A percentile compares a stretch with the other conserved stretches of the same genome.
phyloP scores from a whole-genome alignment of 768 basidiomycete species.

The Psilocybe sp. region DNA sequence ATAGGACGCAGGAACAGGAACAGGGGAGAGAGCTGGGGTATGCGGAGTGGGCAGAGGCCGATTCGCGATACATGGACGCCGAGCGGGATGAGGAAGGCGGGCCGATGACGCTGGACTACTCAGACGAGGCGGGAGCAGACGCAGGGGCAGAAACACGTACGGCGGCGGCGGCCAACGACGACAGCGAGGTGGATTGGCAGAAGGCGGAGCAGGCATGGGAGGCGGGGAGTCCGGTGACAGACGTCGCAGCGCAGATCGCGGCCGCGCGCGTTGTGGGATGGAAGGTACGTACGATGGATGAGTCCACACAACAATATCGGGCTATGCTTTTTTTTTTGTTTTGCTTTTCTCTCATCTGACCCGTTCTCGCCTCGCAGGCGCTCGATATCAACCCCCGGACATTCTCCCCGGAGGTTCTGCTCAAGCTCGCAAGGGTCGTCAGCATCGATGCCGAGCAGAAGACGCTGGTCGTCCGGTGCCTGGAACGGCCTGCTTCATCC shows the following conservation, averaged over 20 bases:
- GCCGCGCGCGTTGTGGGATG: conserved; percentile 39
- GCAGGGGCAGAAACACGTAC: conserved; percentile 12
- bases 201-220: conserved; percentile 31
- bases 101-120: conserved; percentile 17
- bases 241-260: conserved; percentile 20
- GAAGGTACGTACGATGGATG: conserved; percentile 48
- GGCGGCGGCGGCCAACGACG: conserved; percentile 1
- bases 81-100: conserved; percentile 8
- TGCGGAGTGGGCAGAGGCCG: conserved; percentile 4
- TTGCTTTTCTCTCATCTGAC: not conserved
- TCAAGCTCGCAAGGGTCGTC: conserved; percentile 43
- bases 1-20: conserved; percentile 18
- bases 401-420: conserved; percentile 55
- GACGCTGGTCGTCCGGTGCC: no score
- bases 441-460: no score
- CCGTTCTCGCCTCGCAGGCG: conserved; percentile 32
- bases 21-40: conserved; percentile 8
- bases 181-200: conserved; percentile 33
- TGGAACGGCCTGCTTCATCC: no score
- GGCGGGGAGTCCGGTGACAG: conserved; percentile 16
- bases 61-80: not conserved
- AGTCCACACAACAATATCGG: no score
- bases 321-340: not conserved
- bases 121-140: conserved; percentile 6
- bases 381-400: conserved; percentile 59